Percentiles rank a stretch among this genome's conserved stretches.
These are phyloP conservation scores for Pyrenophora tritici-repentis DNA, from an alignment of 2,329 filamentous ascomycete species.

Conservation along the genomic window DNA sequence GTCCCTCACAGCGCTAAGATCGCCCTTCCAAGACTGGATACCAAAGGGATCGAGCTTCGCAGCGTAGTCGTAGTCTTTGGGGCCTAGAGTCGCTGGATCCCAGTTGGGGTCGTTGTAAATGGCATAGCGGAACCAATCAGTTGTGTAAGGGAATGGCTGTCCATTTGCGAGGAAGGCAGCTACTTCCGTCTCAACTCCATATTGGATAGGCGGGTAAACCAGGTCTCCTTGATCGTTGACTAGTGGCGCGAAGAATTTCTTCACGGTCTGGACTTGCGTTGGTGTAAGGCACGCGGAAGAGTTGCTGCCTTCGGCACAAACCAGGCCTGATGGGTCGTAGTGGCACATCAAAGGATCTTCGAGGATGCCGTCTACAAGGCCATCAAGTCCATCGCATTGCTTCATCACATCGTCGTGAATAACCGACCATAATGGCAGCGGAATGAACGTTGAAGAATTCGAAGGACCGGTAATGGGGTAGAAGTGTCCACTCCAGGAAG, in stretches of 20 bases:
- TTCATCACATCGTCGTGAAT: constrained; percentile 50
- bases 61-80: constrained; percentile 50
- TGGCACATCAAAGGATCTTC: constrained; percentile 54
- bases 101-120: constrained; percentile 54
- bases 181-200: constrained; percentile 52
- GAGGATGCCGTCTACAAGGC: constrained; percentile 55
- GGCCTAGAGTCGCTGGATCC: constrained; percentile 47
- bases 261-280: constrained; percentile 52
- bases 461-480: constrained; percentile 32
- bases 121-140: constrained; percentile 57
- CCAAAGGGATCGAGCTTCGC: constrained; percentile 44
- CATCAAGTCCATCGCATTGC: constrained; percentile 58
- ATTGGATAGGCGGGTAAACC: constrained; percentile 58
- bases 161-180: constrained; percentile 48
- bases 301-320: constrained; percentile 41
- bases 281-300: constrained; percentile 52
- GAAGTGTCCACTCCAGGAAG: constrained; percentile 42
- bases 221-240: constrained; percentile 51
- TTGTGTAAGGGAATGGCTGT: constrained; percentile 50
- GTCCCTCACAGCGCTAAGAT: constrained; percentile 43
- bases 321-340: constrained; percentile 49
- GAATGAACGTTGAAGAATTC: constrained; percentile 48
- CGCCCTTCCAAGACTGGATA: constrained; percentile 51
- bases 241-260: constrained; percentile 51
- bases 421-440: constrained; percentile 46